These are phyloP conservation scores for Puccinia novopanici DNA, from an alignment of 1,284 basidiomycete genomes.

Conservation along the genomic window DNA sequence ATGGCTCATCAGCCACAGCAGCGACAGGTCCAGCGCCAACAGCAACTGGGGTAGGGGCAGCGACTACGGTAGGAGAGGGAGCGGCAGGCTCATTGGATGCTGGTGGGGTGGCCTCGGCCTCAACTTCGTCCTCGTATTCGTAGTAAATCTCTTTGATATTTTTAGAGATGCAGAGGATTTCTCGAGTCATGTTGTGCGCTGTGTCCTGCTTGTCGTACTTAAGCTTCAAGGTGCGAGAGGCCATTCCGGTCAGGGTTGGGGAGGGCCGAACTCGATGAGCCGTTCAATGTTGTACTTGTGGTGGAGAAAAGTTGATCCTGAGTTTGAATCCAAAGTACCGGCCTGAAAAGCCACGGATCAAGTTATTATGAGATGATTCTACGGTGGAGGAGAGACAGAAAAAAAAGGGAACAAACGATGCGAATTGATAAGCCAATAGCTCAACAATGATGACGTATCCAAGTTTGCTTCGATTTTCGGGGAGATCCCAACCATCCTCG, in stretches of 20 bases:
- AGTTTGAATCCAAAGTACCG: slow-evolving; percentile 46
- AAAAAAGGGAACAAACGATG: slow-evolving; percentile 53
- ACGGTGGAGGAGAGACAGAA: not conserved
- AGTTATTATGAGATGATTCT: not conserved
- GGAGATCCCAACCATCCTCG: slow-evolving; percentile 79
- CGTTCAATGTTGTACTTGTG: slow-evolving; percentile 78
- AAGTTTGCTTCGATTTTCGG: slow-evolving; percentile 82
- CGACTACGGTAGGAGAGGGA: slow-evolving; percentile 57
- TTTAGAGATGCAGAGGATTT: slow-evolving; percentile 90
- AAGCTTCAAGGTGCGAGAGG: slow-evolving; percentile 86
- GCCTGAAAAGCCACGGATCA: not conserved
- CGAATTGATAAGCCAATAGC: slow-evolving; percentile 90
- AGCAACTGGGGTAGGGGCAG: slow-evolving; percentile 61
- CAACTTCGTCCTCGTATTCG: slow-evolving; percentile 84
- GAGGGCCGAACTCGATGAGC: slow-evolving; percentile 91
- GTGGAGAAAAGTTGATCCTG: slow-evolving; percentile 82
- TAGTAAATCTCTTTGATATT: slow-evolving; percentile 97
- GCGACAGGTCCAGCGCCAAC: slow-evolving; percentile 64
- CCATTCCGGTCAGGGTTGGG: slow-evolving; percentile 95
- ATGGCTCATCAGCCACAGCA: slow-evolving; percentile 80
- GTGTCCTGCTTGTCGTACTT: slow-evolving; percentile 92
- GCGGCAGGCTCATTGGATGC: slow-evolving; percentile 59
- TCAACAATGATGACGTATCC: slow-evolving; percentile 95
- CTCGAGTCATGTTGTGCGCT: slow-evolving; percentile 75
- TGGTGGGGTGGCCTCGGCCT: slow-evolving; percentile 5